Conservation (phyloP, 345 rosid genomes). For the Balakata baccata region DNA sequence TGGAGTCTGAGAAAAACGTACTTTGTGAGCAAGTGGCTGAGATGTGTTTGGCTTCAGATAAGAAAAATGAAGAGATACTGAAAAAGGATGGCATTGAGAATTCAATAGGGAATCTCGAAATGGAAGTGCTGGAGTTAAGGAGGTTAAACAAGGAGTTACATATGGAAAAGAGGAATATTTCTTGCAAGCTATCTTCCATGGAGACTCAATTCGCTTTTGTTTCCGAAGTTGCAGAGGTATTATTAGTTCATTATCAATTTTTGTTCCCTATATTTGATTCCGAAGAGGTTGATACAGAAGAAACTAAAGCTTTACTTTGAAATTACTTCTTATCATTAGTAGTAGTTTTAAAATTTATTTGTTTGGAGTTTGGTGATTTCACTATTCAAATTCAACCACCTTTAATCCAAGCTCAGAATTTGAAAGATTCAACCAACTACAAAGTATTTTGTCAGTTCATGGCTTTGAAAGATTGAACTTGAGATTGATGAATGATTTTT, state of each 20-base stretch:
- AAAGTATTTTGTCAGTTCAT: too few relatives aligned
- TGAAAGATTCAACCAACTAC: too few relatives aligned
- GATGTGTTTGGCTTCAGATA: conserved; percentile 24
- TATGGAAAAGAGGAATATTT: conserved; percentile 69
- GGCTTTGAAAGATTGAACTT: too few relatives aligned
- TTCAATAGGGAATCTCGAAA: conserved; percentile 39
- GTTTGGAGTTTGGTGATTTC: too few relatives aligned
- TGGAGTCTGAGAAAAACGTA: conserved; percentile 49
- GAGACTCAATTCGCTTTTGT: conserved; percentile 51
- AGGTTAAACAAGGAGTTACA: conserved; percentile 71
- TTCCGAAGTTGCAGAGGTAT: conserved; percentile 58
- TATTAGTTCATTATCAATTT: background rate
- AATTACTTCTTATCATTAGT: too few relatives aligned
- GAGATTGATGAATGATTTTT: too few relatives aligned
- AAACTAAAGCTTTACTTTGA: too few relatives aligned
- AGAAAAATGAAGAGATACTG: conserved; percentile 22
- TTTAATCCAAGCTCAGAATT: too few relatives aligned
- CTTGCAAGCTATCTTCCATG: conserved; percentile 53
- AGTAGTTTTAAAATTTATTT: too few relatives aligned
- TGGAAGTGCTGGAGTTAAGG: conserved; percentile 68
- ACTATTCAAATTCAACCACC: too few relatives aligned
- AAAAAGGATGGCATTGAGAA: conserved; percentile 26
- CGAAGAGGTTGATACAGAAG: background rate
- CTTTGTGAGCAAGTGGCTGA: conserved; percentile 46
- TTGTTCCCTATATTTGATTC: background rate